Conservation (phyloP, 805 yeast genomes). For the Saccharomyces jurei region DNA sequence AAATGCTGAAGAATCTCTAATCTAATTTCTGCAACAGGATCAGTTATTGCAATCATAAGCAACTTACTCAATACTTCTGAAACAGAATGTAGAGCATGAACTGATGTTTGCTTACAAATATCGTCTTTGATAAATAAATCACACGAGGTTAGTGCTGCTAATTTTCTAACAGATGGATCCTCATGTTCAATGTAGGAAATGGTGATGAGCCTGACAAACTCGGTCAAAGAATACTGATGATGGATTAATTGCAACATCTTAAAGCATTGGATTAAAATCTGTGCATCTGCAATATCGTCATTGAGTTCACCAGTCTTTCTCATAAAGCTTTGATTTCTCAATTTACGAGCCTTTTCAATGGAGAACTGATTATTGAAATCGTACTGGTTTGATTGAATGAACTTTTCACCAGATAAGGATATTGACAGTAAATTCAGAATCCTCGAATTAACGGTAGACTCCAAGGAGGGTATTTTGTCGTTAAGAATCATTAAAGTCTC, state of each 20-base stretch:
- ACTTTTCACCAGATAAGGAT: constrained; percentile 73
- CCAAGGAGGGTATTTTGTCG: constrained; percentile 70
- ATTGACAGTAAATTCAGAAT: constrained; percentile 63
- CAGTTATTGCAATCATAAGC: constrained; percentile 77
- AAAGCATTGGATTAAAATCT: constrained; percentile 66
- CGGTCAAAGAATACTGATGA: constrained; percentile 70
- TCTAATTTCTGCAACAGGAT: constrained; percentile 78
- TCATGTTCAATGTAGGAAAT: constrained; percentile 78
- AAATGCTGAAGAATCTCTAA: constrained; percentile 67
- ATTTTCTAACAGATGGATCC: constrained; percentile 67
- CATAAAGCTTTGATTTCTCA: constrained; percentile 63
- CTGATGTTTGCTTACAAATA: constrained; percentile 75
- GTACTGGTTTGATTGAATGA: constrained; percentile 82
- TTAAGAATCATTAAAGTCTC: constrained; percentile 62
- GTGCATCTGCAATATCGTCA: constrained; percentile 40
- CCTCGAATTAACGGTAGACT: constrained; percentile 61
- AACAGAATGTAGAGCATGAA: constrained; percentile 72
- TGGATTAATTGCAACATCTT: constrained; percentile 68
- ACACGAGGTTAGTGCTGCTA: constrained; percentile 80
- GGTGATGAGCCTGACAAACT: constrained; percentile 79
- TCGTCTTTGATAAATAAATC: constrained; percentile 69
- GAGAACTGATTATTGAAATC: constrained; percentile 52
- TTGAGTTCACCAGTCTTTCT: constrained; percentile 51
- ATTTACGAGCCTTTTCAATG: constrained; percentile 61
- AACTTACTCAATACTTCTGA: constrained; percentile 77